Conservation (phyloP, 306 rosid genomes). For the Acacia confusa region DNA sequence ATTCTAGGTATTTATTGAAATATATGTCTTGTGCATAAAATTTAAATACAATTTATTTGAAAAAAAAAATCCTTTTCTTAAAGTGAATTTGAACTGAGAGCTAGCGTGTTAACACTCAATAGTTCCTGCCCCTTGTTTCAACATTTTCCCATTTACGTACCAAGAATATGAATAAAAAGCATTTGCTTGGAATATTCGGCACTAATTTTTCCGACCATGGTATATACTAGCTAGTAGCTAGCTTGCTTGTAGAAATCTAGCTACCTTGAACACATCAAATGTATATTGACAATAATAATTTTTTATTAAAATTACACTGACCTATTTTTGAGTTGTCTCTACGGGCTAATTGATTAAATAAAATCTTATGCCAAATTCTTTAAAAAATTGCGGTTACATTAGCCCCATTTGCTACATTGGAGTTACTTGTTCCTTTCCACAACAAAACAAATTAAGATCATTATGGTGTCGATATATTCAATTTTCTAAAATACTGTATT, state of each 20-base stretch:
- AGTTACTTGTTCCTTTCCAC: not conserved
- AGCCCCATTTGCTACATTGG: not conserved
- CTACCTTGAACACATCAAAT: not conserved
- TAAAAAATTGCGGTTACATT: not conserved
- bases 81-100: no score
- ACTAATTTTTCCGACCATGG: not conserved
- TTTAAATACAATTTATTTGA: no score
- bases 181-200: not conserved
- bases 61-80: no score
- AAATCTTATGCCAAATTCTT: not conserved
- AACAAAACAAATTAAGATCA: no score
- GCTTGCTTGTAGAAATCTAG: not conserved
- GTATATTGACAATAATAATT: not conserved
- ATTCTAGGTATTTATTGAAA: not conserved
- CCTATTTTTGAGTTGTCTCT: not conserved
- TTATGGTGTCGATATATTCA: not conserved
- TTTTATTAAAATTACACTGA: not conserved
- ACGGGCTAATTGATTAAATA: not conserved
- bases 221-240: not conserved
- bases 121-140: not conserved
- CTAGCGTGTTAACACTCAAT: no score
- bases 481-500: not conserved
- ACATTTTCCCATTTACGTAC: not conserved
- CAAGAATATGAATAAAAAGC: not conserved
- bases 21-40: not conserved